These are phyloP conservation scores for Pseudevernia furfuracea DNA, from an alignment of 495 filamentous ascomycete species.

Conservation along the genomic window DNA sequence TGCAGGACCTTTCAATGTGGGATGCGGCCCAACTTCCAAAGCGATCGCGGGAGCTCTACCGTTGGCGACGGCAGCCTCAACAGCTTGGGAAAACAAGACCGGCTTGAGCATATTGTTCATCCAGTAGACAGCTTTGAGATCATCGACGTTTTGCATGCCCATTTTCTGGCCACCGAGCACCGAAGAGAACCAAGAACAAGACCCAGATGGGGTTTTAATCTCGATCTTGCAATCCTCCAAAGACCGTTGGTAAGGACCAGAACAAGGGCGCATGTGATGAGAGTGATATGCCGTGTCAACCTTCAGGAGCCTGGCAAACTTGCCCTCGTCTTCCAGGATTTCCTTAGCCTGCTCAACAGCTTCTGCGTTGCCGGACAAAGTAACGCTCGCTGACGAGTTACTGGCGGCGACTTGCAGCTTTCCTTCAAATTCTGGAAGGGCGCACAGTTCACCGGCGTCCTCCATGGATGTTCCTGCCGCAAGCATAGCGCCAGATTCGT, in stretches of 20 bases:
- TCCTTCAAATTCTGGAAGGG: neutral
- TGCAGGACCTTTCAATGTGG: slow-evolving; percentile 44
- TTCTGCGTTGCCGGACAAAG: slow-evolving; percentile 26
- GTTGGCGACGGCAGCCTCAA: slow-evolving; percentile 31
- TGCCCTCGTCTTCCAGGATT: neutral
- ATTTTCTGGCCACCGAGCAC: neutral
- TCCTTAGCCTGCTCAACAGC: slow-evolving; percentile 17
- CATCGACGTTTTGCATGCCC: slow-evolving; percentile 2
- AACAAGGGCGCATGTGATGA: slow-evolving; percentile 44
- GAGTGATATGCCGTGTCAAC: slow-evolving; percentile 40
- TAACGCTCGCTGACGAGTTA: slow-evolving; percentile 29
- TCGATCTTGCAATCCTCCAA: slow-evolving; percentile 23
- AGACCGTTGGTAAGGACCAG: slow-evolving; percentile 34
- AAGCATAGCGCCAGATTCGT: slow-evolving; percentile 24
- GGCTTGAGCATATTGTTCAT: slow-evolving; percentile 45
- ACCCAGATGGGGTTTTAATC: neutral
- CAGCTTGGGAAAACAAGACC: slow-evolving; percentile 41
- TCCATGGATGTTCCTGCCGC: slow-evolving; percentile 16
- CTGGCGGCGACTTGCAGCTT: slow-evolving; percentile 27
- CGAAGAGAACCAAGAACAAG: slow-evolving; percentile 10
- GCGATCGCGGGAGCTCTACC: slow-evolving; percentile 39
- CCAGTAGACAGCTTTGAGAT: slow-evolving; percentile 41
- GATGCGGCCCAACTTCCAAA: slow-evolving; percentile 49
- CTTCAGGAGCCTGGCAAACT: neutral
- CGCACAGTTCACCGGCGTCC: neutral